Evolutionary conservation across 495 filamentous ascomycete genomes (phyloP).

Genomic region (Cercophora newfieldiana): DNA sequence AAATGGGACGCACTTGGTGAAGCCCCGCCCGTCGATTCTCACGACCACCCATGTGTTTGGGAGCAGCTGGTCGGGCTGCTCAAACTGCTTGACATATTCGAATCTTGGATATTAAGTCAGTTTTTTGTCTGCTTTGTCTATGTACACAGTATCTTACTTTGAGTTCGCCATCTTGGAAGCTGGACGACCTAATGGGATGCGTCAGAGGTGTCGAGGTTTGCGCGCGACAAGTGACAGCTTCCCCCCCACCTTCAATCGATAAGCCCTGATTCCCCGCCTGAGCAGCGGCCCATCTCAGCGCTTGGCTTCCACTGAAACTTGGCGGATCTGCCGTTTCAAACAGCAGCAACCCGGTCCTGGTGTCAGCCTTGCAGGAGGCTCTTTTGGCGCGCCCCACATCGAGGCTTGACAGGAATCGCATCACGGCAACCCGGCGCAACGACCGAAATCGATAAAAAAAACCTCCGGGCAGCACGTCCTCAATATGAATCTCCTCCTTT

Average conservation of each 20-base stretch:
- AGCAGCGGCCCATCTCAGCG: background rate
- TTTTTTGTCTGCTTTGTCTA: background rate
- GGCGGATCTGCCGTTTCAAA: conserved; percentile 12
- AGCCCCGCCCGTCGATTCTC: conserved; percentile 87
- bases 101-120: conserved; percentile 50
- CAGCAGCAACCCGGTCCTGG: background rate
- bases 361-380: background rate
- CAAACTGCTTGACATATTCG: conserved; percentile 90
- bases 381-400: background rate
- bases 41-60: conserved; percentile 94
- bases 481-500: conserved; percentile 53
- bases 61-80: conserved; percentile 75
- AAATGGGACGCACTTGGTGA: conserved; percentile 68
- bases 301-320: conserved; percentile 14
- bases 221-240: too few species aligned
- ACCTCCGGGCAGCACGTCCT: background rate
- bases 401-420: background rate
- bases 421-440: background rate
- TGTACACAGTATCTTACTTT: conserved; percentile 33
- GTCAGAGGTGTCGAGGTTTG: too few species aligned
- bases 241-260: background rate
- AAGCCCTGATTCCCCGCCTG: background rate
- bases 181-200: background rate
- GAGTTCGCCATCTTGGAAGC: conserved; percentile 48
- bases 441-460: background rate